A percentile compares a stretch with the other conserved stretches of the same genome.
Conservation (phyloP, 1,284 basidiomycete genomes). For the Cystobasidiaceae sp. region DNA sequence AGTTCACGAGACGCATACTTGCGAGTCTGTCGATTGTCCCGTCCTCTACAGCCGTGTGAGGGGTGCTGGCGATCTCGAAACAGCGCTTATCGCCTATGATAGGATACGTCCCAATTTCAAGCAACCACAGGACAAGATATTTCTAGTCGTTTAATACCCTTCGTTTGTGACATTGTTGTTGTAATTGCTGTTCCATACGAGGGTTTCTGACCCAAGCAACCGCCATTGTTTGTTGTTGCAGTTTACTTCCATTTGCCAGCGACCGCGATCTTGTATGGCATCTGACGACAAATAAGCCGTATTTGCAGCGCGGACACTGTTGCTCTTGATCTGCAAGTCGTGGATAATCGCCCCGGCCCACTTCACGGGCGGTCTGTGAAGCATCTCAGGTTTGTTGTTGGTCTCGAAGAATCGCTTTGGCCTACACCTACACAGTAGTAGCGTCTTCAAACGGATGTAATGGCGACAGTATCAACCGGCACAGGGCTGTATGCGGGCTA, state of each 20-base stretch:
- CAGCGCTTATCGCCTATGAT: slow-evolving; percentile 20
- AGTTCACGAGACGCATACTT: slow-evolving; percentile 59
- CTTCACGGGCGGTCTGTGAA: not conserved
- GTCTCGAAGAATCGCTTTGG: not conserved
- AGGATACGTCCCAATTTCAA: not conserved
- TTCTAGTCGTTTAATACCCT: slow-evolving; percentile 31
- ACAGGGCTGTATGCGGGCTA: too few relatives aligned
- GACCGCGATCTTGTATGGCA: not conserved
- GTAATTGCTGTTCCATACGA: not conserved
- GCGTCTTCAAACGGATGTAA: not conserved
- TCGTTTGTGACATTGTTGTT: too few relatives aligned
- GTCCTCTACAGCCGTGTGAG: slow-evolving; percentile 70
- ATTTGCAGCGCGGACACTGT: not conserved
- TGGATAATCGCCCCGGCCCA: not conserved
- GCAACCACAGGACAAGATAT: slow-evolving; percentile 2
- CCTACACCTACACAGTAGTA: not conserved
- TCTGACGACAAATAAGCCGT: not conserved
- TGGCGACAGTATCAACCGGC: too few relatives aligned
- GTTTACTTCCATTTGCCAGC: not conserved
- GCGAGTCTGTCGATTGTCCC: slow-evolving; percentile 77
- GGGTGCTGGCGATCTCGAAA: slow-evolving; percentile 57
- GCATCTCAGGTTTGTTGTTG: not conserved
- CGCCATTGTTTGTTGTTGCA: not conserved
- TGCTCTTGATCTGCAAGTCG: not conserved
- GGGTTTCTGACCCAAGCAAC: not conserved